Evolutionary conservation across 108 stramenopile species (phyloP).

Genomic region (Aurantiochytrium sp.): DNA sequence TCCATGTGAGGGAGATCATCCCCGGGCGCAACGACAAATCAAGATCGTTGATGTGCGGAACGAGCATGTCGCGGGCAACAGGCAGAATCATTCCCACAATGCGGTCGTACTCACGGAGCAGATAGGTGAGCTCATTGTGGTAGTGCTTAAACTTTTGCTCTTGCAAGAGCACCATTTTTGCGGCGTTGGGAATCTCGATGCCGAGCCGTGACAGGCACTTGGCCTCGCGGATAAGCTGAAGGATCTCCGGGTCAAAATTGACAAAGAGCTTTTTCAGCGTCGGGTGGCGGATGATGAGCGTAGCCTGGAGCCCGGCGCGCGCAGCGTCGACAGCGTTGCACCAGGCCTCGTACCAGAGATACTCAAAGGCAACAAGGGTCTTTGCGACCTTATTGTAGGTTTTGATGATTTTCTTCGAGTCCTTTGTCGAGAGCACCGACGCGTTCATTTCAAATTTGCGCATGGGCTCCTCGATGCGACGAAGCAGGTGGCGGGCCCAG

Average conservation of each 20-base stretch:
- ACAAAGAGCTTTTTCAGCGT: conserved; percentile 42
- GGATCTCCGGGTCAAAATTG: conserved; percentile 55
- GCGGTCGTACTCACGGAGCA: conserved; percentile 47
- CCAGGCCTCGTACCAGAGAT: conserved; percentile 64
- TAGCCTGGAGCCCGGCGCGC: conserved; percentile 51
- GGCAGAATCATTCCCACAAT: conserved; percentile 33
- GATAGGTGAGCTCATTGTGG: conserved; percentile 39
- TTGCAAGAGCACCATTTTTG: conserved; percentile 47
- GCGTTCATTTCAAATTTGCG: conserved; percentile 37
- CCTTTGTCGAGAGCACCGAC: conserved; percentile 40
- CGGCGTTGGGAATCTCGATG: conserved; percentile 47
- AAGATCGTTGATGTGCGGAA: conserved; percentile 29
- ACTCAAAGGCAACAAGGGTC: conserved; percentile 58
- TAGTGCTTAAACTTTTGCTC: conserved; percentile 45
- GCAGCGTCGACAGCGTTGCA: conserved; percentile 45
- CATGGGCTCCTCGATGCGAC: conserved; percentile 58
- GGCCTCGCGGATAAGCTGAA: conserved; percentile 59
- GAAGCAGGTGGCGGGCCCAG: conserved; percentile 57
- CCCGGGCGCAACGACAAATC: conserved; percentile 48
- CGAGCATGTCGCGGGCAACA: conserved; percentile 27
- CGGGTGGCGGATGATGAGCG: conserved; percentile 55
- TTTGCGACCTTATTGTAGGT: conserved; percentile 52
- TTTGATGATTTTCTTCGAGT: conserved; percentile 51
- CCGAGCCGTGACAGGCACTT: conserved; percentile 48
- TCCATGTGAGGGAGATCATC: conserved; percentile 56